Evolutionary conservation across 108 stramenopile species (phyloP).

Genomic region (Discostella stelligeroides): DNA sequence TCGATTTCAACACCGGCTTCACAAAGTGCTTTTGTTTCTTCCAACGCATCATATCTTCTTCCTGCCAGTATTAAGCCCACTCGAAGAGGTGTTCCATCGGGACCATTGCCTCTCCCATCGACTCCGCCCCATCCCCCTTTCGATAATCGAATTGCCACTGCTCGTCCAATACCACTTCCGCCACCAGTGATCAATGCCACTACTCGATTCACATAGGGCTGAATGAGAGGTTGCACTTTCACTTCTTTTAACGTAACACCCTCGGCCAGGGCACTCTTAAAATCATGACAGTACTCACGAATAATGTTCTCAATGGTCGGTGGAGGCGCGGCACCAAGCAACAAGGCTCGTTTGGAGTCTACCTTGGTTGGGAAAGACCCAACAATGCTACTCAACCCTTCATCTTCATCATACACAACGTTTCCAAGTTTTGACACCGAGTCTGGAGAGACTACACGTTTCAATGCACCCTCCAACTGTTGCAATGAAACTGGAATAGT

Average conservation of each 20-base stretch:
- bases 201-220: slow-evolving; percentile 13
- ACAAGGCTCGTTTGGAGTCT: slow-evolving; percentile 45
- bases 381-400: slow-evolving; percentile 44
- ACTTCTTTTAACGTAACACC: slow-evolving; percentile 35
- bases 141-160: slow-evolving; percentile 58
- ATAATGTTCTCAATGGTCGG: slow-evolving; percentile 50
- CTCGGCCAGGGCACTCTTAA: slow-evolving; percentile 40
- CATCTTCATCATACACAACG: slow-evolving; percentile 53
- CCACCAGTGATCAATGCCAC: slow-evolving; percentile 78
- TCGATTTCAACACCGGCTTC: slow-evolving; percentile 25
- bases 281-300: slow-evolving; percentile 57
- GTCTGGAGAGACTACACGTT: slow-evolving; percentile 27
- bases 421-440: slow-evolving; percentile 30
- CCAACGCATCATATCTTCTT: slow-evolving; percentile 49
- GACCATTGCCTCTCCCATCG: slow-evolving; percentile 31
- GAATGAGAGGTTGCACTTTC: no score
- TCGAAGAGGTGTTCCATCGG: slow-evolving; percentile 21
- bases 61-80: slow-evolving; percentile 63
- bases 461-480: slow-evolving; percentile 50
- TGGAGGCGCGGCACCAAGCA: slow-evolving; percentile 44
- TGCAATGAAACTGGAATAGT: slow-evolving; percentile 44
- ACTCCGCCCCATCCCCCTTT: slow-evolving; percentile 47
- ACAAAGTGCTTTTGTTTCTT: slow-evolving; percentile 49
- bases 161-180: slow-evolving; percentile 76
- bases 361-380: slow-evolving; percentile 59